Evolutionary conservation across 1,284 basidiomycete genomes (phyloP), one percentile per base, ranked within the genome.

Genomic region (Bjerkandera adusta): DNA sequence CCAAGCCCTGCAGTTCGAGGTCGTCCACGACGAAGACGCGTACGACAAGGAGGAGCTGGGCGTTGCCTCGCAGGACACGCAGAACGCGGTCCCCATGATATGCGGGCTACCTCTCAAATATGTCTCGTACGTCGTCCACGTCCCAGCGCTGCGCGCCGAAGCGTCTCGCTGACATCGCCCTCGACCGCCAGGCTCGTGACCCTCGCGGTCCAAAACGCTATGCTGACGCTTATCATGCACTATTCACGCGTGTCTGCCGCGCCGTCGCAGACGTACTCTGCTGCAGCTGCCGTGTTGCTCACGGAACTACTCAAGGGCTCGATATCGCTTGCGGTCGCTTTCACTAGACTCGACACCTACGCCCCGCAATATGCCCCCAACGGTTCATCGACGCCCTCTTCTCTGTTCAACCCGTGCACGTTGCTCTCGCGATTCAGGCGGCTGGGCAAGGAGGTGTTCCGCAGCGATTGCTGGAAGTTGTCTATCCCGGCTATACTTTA

Each of bases 291-390:
- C 34, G 95, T 97, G 15, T 79, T 97, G 24, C 78, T 96, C 67
- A 94, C 90, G 67, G 94, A 98, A 69, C 77, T 97, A 25, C 75
- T 97, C 56, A 97, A 98, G 69, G 90, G 91, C 49, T 69, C 77
- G 33, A 92, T 97, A 58, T 97, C 94, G 15, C 72, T 94, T 47
- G 61, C 77, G 47, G 78, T 87, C 57, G 85, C 85, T 56, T 81
- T 62, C 48, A 42, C 60, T 30, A 64, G 68, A 5, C 56, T 68
- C 26, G 66, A 68, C 39, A 41, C 47, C 7, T 55, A 52, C 45
- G 55, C 61, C n/a, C 52, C 58, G 30, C 56, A 60, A 27, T 62
- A 55, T 40, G 55, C 52, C 20, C 47, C 57, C 2, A 51, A 51
- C 20, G 53, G 48, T n/a, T 45, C 56, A 21, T 16, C 48, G 24